Percentiles rank a stretch among this genome's conserved stretches.
phyloP scores from a whole-genome alignment of 2,329 filamentous ascomycete genomes.

The Cordyceps cateniannulata region DNA sequence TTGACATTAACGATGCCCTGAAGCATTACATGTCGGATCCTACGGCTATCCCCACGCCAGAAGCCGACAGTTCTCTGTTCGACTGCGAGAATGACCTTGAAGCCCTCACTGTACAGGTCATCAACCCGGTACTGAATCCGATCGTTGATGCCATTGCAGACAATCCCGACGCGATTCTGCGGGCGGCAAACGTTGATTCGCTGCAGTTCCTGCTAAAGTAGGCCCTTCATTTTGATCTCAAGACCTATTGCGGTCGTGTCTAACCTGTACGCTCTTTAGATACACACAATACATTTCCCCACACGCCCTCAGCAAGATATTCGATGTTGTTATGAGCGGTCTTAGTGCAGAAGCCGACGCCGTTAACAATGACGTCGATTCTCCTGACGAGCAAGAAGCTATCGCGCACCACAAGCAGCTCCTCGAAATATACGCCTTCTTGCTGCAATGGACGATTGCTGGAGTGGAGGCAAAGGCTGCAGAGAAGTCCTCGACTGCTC shows the following conservation, averaged over 20 bases:
- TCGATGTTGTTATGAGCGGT: conserved; percentile 83
- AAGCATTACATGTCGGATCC: conserved; percentile 97
- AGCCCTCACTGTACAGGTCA: conserved; percentile 65
- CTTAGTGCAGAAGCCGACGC: conserved; percentile 79
- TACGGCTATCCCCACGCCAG: conserved; percentile 70
- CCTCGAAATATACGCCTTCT: conserved; percentile 87
- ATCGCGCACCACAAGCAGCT: conserved; percentile 83
- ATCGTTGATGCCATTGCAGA: conserved; percentile 91
- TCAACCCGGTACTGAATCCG: conserved; percentile 82
- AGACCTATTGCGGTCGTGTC: conserved; percentile 3
- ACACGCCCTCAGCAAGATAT: conserved; percentile 82
- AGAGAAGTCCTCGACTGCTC: conserved; percentile 70
- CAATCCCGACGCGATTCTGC: conserved; percentile 80
- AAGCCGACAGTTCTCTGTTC: conserved; percentile 74
- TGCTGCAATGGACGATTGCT: conserved; percentile 91
- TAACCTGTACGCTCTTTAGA: conserved; percentile 44
- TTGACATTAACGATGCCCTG: conserved; percentile 94
- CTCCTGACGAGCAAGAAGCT: conserved; percentile 78
- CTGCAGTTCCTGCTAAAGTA: conserved; percentile 96
- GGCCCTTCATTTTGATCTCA: conserved; percentile 26
- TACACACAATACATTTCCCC: conserved; percentile 73
- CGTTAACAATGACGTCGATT: conserved; percentile 79
- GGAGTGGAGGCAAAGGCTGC: conserved; percentile 91
- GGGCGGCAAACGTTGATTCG: conserved; percentile 78
- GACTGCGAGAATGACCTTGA: conserved; percentile 94